A percentile compares a stretch with the other conserved stretches of the same genome.
Conservation (phyloP, 805 yeast species). For the Pichia nakasei region DNA sequence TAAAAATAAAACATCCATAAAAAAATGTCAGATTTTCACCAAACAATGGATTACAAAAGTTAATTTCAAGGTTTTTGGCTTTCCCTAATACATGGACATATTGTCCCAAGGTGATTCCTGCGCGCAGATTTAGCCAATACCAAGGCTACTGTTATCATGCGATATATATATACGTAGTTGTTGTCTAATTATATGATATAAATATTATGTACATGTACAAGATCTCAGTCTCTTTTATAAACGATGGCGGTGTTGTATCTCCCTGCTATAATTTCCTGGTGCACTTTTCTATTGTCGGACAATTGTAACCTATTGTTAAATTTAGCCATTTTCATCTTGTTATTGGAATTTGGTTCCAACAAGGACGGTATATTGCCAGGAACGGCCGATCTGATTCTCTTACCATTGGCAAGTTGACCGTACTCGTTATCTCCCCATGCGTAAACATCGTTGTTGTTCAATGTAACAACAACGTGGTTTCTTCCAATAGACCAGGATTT, state of each 20-base stretch:
- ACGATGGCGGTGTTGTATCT: slow-evolving; percentile 52
- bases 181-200: no score
- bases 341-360: slow-evolving; percentile 40
- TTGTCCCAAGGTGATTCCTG: no score
- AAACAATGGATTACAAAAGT: no score
- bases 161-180: no score
- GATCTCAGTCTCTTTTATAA: slow-evolving; percentile 30
- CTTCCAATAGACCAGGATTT: slow-evolving; percentile 50
- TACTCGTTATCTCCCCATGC: slow-evolving; percentile 78
- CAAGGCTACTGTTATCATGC: no score
- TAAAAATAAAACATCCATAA: no score
- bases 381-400: slow-evolving; percentile 45
- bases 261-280: slow-evolving; percentile 59
- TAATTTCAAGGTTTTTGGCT: no score
- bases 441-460: slow-evolving; percentile 56
- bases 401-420: slow-evolving; percentile 85
- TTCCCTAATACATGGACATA: no score
- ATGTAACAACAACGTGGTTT: slow-evolving; percentile 54
- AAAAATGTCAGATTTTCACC: no score
- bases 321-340: slow-evolving; percentile 16
- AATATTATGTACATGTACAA: neutral
- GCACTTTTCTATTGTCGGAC: slow-evolving; percentile 24
- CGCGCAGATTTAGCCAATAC: no score
- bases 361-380: slow-evolving; percentile 49
- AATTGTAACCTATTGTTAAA: slow-evolving; percentile 41